These are phyloP conservation scores for Urtica urens DNA, from an alignment of 306 rosid genomes.

Conservation along the genomic window DNA sequence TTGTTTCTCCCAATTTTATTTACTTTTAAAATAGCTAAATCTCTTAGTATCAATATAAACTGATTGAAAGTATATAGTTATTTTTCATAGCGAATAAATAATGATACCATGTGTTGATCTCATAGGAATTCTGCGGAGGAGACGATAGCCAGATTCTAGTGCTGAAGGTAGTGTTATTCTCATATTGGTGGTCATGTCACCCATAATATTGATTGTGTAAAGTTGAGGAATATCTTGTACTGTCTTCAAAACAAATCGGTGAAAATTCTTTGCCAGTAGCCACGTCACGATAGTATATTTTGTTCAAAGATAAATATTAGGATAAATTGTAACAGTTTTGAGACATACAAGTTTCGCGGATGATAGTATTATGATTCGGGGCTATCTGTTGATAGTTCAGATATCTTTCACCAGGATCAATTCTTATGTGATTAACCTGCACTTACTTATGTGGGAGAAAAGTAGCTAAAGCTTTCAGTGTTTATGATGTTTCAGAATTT, in stretches of 20 bases:
- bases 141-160: conserved; percentile 46
- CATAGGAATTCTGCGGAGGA: conserved; percentile 53
- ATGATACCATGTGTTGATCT: conserved; percentile 13
- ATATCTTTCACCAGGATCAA: too few species aligned
- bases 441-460: conserved; percentile 4
- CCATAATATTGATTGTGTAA: too few species aligned
- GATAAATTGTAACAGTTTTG: too few species aligned
- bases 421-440: not conserved
- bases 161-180: conserved; percentile 52
- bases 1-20: not conserved
- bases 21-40: conserved; percentile 4
- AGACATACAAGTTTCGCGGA: too few species aligned
- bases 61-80: conserved; percentile 3
- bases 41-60: not conserved
- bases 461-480: conserved; percentile 1
- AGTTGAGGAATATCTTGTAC: not conserved
- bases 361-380: too few species aligned
- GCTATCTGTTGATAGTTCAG: too few species aligned
- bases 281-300: not conserved
- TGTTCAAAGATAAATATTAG: too few species aligned
- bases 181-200: not conserved
- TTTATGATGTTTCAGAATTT: conserved; percentile 30
- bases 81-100: conserved; percentile 8
- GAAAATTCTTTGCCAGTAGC: not conserved
- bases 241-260: not conserved